phyloP scores from a whole-genome alignment of 1,284 basidiomycete species.

The Cerrena zonata region DNA sequence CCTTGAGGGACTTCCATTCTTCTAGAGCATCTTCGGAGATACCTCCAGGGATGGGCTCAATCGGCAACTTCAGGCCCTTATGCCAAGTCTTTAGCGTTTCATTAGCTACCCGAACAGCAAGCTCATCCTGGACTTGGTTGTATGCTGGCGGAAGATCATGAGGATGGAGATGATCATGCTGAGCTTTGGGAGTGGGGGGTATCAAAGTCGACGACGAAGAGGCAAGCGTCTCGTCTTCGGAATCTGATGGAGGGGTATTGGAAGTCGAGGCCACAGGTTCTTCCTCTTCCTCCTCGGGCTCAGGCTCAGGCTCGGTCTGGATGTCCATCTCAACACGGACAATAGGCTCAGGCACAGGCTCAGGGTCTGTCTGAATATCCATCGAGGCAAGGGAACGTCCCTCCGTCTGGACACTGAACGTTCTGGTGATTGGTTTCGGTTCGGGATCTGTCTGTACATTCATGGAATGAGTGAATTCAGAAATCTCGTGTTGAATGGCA shows the following conservation, averaged over 20 bases:
- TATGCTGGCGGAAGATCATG: constrained; percentile 67
- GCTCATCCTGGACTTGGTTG: constrained; percentile 46
- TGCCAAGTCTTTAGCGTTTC: constrained; percentile 67
- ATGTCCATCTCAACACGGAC: constrained; percentile 50
- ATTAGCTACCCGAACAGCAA: constrained; percentile 48
- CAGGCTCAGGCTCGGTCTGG: constrained; percentile 53
- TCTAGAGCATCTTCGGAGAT: constrained; percentile 57
- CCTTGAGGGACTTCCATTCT: constrained; percentile 72
- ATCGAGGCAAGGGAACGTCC: constrained; percentile 19
- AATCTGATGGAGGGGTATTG: constrained; percentile 12
- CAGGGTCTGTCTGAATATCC: constrained; percentile 41
- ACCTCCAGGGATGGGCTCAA: constrained; percentile 43
- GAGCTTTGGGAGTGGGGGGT: constrained; percentile 58
- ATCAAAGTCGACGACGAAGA: constrained; percentile 67
- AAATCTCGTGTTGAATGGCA: constrained; percentile 58
- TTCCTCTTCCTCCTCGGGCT: constrained; percentile 23
- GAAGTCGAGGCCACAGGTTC: constrained; percentile 26
- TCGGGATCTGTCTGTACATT: constrained; percentile 38
- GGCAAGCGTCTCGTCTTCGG: constrained; percentile 49
- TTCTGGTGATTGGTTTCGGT: constrained; percentile 21
- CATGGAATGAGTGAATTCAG: constrained; percentile 37
- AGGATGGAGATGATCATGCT: constrained; percentile 26
- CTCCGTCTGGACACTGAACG: constrained; percentile 37
- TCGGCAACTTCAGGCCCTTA: constrained; percentile 47
- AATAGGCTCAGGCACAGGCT: constrained; percentile 24